Base-by-base conservation (phyloP, 352 stramenopile species). In the Phytophthora hybrid region DNA sequence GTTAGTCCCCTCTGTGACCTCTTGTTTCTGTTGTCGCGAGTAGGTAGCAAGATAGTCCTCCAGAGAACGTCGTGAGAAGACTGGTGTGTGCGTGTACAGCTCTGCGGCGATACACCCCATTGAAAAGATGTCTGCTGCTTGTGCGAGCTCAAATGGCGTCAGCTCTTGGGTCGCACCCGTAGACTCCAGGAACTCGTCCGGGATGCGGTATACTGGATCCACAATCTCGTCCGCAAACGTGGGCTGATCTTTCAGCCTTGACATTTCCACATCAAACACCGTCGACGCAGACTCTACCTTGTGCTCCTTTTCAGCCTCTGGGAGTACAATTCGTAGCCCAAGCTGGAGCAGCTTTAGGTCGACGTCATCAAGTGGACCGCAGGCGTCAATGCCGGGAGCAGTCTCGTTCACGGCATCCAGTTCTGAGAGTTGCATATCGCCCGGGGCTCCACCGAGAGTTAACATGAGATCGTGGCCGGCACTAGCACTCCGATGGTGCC, bases 101-200 rank as follows among this genome's bases (percentile, higher is more conserved):
- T 96, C 89, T 0, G 85, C 85, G 34, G 89, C 83, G 26, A 93
- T 71, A 51, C 88, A 93, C 0, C 87, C 89, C 23, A 96, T 65
- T 1, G 84, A 75, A 59, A 95, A 94, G 14, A 83, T 69, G 54
- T 93, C 83, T 1, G 77, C 78, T 16, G 82, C 80, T 63, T 74
- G 72, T 23, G 73, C 72, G 7, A 59, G 73, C 19, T 89, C 74
- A 52, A 87, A 73, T 13, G 47, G 63, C 5, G 65, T 77, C 37
- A 89, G 18, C n/a, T 69, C 16, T 19, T 74, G 31, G 7, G 19
- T 37, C 8, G 49, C 4, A 7, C 18, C 6, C 6, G 41, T 64
- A 9, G 19, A 26, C 8, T 13, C 16, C 23, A 74, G 1, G 0
- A 74, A 31, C 4, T 74, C 64, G 14, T 79, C 60, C 23, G 71